phyloP scores from a whole-genome alignment of 257 asterid species.

The Ajuga chamaepitys region DNA sequence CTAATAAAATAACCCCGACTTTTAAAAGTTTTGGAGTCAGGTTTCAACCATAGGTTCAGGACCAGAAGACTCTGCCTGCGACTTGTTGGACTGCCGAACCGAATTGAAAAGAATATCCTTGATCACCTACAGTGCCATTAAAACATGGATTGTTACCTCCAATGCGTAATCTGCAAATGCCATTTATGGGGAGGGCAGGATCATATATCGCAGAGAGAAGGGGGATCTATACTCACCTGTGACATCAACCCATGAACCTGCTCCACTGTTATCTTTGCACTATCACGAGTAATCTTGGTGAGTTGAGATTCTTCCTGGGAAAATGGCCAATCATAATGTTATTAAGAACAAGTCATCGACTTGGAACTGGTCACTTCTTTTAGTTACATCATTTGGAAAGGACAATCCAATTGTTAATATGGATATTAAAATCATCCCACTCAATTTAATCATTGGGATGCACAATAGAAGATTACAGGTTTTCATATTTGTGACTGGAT shows the following conservation, averaged over 20 bases:
- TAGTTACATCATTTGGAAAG: not conserved
- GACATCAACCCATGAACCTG: slow-evolving; percentile 99
- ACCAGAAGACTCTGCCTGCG: slow-evolving; percentile 47
- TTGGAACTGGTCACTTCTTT: not conserved
- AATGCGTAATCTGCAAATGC: not conserved
- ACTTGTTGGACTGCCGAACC: slow-evolving; percentile 51
- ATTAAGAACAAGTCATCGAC: not conserved
- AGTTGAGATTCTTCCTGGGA: slow-evolving; percentile 94
- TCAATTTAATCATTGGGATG: too few relatives aligned
- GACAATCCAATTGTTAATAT: not conserved
- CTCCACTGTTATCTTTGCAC: slow-evolving; percentile 92
- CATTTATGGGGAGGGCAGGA: not conserved
- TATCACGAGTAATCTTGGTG: slow-evolving; percentile 87
- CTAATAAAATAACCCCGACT: not conserved
- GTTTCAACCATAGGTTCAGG: slow-evolving; percentile 94
- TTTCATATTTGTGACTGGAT: too few relatives aligned
- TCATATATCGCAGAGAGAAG: not conserved
- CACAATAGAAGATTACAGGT: too few relatives aligned
- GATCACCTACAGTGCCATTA: slow-evolving; percentile 51
- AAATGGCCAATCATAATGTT: not conserved
- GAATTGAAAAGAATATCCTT: slow-evolving; percentile 93
- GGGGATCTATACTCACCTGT: slow-evolving; percentile 48
- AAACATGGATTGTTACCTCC: not conserved
- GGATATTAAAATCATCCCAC: not conserved
- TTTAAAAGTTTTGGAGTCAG: slow-evolving; percentile 15